A percentile compares a stretch with the other conserved stretches of the same genome.
Evolutionary conservation across 768 basidiomycete species (phyloP).

Genomic region (Pleurotus cornucopiae): DNA sequence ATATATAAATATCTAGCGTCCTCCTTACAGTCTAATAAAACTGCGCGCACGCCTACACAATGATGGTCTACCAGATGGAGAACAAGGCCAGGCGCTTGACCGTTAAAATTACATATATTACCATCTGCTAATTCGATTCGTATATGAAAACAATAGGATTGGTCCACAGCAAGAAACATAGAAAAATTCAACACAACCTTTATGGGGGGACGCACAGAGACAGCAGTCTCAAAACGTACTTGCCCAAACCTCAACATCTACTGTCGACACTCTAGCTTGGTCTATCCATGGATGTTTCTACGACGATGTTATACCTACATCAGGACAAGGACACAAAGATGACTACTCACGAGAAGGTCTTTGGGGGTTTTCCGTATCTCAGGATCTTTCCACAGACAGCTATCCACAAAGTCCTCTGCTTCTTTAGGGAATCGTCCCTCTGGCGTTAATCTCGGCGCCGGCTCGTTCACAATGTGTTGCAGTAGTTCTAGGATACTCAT

Average conservation of each 20-base stretch:
- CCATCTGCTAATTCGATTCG: no score
- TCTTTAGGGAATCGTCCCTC: conserved; percentile 66
- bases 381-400: conserved; percentile 89
- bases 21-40: no score
- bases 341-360: conserved; percentile 66
- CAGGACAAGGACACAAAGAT: background rate
- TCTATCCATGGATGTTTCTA: conserved; percentile 79
- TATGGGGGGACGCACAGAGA: no score
- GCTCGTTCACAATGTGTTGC: conserved; percentile 98
- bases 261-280: conserved; percentile 48
- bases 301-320: conserved; percentile 7
- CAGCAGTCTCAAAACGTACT: conserved; percentile 51
- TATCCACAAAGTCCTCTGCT: conserved; percentile 84
- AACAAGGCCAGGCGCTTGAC: no score
- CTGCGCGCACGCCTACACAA: no score
- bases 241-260: conserved; percentile 81
- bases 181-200: no score
- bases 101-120: no score
- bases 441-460: conserved; percentile 81
- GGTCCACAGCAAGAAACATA: no score
- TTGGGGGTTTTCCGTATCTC: conserved; percentile 80
- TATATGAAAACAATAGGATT: no score
- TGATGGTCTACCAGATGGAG: no score
- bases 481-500: conserved; percentile 97
- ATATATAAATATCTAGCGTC: no score